Conservation (phyloP, 768 basidiomycete genomes). For the Lentinus brumalis region DNA sequence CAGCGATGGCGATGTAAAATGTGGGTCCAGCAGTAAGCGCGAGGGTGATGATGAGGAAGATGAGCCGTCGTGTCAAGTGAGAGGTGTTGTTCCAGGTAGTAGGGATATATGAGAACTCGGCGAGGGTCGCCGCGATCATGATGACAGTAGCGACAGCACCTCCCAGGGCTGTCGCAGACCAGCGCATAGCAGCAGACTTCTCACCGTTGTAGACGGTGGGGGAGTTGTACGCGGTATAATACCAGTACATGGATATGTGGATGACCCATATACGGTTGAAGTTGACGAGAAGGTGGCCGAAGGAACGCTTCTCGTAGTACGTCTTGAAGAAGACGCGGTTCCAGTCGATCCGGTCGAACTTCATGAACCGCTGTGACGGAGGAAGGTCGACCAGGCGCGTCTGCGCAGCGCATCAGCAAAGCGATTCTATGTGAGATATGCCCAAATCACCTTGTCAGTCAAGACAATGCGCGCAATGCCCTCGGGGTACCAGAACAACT, state of each 20-base stretch:
- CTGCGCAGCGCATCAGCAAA: conserved; percentile 38
- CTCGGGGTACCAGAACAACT: conserved; percentile 99
- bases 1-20: conserved; percentile 89
- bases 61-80: conserved; percentile 86
- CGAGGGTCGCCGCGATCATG: conserved; percentile 93
- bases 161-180: conserved; percentile 93
- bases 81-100: conserved; percentile 99
- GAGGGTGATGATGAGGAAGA: conserved; percentile 90
- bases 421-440: background rate
- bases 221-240: conserved; percentile 94
- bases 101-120: conserved; percentile 97
- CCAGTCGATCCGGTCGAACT: conserved; percentile 97
- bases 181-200: conserved; percentile 77
- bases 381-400: conserved; percentile 89
- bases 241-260: conserved; percentile 93
- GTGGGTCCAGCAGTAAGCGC: conserved; percentile 92
- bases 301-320: conserved; percentile 96
- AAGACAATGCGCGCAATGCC: conserved; percentile 92
- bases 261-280: conserved; percentile 99
- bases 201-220: conserved; percentile 75
- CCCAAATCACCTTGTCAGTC: conserved; percentile 70
- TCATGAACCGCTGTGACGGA: conserved; percentile 92
- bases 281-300: conserved; percentile 96
- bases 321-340: conserved; percentile 97
- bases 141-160: conserved; percentile 95